Conservation (phyloP, 2,329 filamentous ascomycete genomes). For the Dryadomyces quercivorus region DNA sequence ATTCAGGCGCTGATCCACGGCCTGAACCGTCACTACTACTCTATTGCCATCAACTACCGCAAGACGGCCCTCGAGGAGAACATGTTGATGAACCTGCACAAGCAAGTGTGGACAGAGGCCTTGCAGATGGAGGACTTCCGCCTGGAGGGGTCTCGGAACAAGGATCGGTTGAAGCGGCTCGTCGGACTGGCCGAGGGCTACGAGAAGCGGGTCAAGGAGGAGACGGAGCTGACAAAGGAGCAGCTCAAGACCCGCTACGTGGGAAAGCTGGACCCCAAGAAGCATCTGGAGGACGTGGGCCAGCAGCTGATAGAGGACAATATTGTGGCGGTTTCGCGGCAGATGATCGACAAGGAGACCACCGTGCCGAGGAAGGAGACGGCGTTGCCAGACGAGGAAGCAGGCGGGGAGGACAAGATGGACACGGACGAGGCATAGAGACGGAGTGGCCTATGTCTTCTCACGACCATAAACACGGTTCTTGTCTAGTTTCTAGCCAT, state of each 20-base stretch:
- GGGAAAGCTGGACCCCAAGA: constrained; percentile 97
- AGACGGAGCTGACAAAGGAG: constrained; percentile 92
- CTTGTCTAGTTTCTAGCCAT: not conserved
- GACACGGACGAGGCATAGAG: constrained; percentile 47
- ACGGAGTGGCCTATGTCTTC: not conserved
- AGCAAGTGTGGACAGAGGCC: constrained; percentile 98
- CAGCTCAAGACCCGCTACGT: constrained; percentile 98
- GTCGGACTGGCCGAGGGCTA: constrained; percentile 89
- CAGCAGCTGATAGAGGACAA: constrained; percentile 98
- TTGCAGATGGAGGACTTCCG: constrained; percentile 95
- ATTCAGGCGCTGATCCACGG: constrained; percentile 98
- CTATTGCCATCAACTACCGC: constrained; percentile 94
- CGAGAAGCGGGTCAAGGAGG: constrained; percentile 97
- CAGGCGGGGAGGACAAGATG: constrained; percentile 50
- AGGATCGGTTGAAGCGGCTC: constrained; percentile 76
- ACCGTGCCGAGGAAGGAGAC: constrained; percentile 67
- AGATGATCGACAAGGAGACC: constrained; percentile 99
- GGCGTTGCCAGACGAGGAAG: constrained; percentile 25
- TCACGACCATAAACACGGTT: not conserved
- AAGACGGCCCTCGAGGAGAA: constrained; percentile 98
- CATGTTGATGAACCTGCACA: constrained; percentile 99
- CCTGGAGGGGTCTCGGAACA: constrained; percentile 70
- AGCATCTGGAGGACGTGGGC: constrained; percentile 93
- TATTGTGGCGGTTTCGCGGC: constrained; percentile 92
- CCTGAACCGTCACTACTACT: constrained; percentile 97